A percentile compares a stretch with the other conserved stretches of the same genome.
phyloP scores from a whole-genome alignment of 192 early-diverging fungal species.

The Coemansia guatemalensis region DNA sequence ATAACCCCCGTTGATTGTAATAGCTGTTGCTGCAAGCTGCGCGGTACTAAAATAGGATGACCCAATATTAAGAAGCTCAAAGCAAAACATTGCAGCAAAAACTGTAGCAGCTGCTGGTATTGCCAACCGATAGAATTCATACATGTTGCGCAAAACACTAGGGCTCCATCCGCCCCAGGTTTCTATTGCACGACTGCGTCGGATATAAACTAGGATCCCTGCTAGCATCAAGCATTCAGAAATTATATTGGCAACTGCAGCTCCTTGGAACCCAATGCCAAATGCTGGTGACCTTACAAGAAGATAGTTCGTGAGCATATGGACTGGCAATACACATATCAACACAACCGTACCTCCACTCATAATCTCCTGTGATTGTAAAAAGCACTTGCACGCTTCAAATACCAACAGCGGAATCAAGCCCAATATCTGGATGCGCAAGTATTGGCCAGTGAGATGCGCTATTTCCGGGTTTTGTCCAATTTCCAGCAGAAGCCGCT shows the following conservation, averaged over 20 bases:
- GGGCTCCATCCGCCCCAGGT: constrained; percentile 85
- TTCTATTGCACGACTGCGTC: constrained; percentile 59
- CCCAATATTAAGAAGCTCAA: constrained; percentile 67
- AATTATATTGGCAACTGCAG: constrained; percentile 70
- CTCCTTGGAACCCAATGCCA: constrained; percentile 74
- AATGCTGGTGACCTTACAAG: constrained; percentile 71
- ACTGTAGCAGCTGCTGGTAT: constrained; percentile 77
- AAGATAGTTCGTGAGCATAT: constrained; percentile 68
- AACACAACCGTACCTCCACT: constrained; percentile 72
- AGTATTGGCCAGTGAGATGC: constrained; percentile 56
- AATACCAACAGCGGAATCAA: constrained; percentile 72
- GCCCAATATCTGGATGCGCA: constrained; percentile 65
- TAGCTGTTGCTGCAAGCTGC: constrained; percentile 79
- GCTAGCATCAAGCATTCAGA: constrained; percentile 68
- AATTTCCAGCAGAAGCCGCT: constrained; percentile 62
- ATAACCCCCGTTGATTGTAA: constrained; percentile 68
- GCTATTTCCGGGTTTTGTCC: constrained; percentile 75
- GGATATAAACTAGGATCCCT: constrained; percentile 63
- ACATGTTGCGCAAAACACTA: constrained; percentile 63
- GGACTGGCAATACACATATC: constrained; percentile 64
- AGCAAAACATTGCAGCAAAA: constrained; percentile 76
- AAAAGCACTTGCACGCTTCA: constrained; percentile 76
- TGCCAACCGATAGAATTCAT: constrained; percentile 63
- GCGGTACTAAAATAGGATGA: constrained; percentile 75
- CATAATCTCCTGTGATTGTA: constrained; percentile 87